Percentiles rank a stretch among this genome's conserved stretches.
Evolutionary conservation across 164 flowering plant species (phyloP).

Genomic region (Vitis cinerea): DNA sequence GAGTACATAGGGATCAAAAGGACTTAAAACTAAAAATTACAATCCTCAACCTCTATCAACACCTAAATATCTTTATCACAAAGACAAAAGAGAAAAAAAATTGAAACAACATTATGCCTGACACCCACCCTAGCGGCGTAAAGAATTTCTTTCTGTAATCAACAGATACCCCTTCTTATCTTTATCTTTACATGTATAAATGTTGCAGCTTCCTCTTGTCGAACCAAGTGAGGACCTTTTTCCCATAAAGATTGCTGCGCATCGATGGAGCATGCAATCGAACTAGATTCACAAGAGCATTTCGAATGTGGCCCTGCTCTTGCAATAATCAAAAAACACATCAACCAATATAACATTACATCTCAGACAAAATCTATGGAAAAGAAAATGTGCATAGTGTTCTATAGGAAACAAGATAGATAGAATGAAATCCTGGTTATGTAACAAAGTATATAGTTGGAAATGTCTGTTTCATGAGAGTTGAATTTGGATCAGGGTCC

Average conservation of each 20-base stretch:
- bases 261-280: constrained; percentile 18
- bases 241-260: constrained; percentile 41
- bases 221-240: constrained; percentile 39
- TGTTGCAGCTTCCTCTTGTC: constrained; percentile 16
- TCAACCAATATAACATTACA: background rate
- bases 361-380: too few species aligned
- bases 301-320: constrained; percentile 25
- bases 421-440: too few species aligned
- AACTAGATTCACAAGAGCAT: constrained; percentile 18
- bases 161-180: background rate
- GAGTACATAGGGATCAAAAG: background rate
- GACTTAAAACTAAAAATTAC: background rate
- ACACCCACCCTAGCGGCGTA: background rate
- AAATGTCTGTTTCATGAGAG: too few species aligned
- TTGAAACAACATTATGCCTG: background rate
- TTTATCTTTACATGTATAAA: background rate
- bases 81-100: background rate
- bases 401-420: too few species aligned
- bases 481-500: too few species aligned
- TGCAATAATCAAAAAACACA: background rate
- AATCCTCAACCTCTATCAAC: background rate
- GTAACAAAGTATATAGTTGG: too few species aligned
- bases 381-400: too few species aligned
- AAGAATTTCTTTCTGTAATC: background rate
- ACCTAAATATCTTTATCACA: background rate